Percentiles rank a stretch among this genome's conserved stretches.
These are phyloP conservation scores for Zizania palustris DNA, from an alignment of 202 grass and related monocot genomes.

Conservation along the genomic window DNA sequence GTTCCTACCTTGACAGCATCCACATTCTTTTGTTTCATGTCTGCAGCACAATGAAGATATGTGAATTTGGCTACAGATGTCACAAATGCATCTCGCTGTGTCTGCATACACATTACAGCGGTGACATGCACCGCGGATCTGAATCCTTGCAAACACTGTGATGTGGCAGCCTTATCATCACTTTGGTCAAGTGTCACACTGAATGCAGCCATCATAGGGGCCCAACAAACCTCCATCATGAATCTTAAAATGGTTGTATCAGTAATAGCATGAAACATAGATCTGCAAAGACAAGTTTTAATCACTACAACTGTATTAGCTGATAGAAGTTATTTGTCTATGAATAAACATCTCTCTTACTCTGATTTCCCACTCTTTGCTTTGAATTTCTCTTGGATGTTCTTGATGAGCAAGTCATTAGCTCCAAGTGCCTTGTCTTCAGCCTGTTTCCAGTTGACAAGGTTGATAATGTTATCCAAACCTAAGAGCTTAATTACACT, in stretches of 20 bases:
- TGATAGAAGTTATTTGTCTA: neutral
- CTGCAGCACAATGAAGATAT: conserved; percentile 93
- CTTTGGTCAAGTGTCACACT: conserved; percentile 95
- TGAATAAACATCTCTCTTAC: conserved; percentile 52
- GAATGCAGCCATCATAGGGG: conserved; percentile 99
- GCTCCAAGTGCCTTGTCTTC: conserved; percentile 90
- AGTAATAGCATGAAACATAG: conserved; percentile 83
- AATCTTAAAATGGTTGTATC: conserved; percentile 91
- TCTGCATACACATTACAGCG: conserved; percentile 93
- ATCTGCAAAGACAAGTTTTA: conserved; percentile 60
- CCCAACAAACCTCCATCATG: conserved; percentile 99
- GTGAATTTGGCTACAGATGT: conserved; percentile 98
- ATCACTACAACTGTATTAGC: conserved; percentile 29
- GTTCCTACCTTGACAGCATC: conserved; percentile 88
- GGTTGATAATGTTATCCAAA: conserved; percentile 88
- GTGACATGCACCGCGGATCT: conserved; percentile 94
- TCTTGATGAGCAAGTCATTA: conserved; percentile 89
- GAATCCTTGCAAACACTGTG: conserved; percentile 89
- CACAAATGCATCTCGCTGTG: conserved; percentile 97
- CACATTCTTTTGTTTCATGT: conserved; percentile 99
- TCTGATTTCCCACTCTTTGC: conserved; percentile 94
- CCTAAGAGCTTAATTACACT: conserved; percentile 92
- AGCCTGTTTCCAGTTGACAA: conserved; percentile 84
- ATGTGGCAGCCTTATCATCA: conserved; percentile 83
- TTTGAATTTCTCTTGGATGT: conserved; percentile 99